Evolutionary conservation across 805 yeast species (phyloP), one percentile per base, ranked within the genome.

Genomic region (Saturnispora diversa): DNA sequence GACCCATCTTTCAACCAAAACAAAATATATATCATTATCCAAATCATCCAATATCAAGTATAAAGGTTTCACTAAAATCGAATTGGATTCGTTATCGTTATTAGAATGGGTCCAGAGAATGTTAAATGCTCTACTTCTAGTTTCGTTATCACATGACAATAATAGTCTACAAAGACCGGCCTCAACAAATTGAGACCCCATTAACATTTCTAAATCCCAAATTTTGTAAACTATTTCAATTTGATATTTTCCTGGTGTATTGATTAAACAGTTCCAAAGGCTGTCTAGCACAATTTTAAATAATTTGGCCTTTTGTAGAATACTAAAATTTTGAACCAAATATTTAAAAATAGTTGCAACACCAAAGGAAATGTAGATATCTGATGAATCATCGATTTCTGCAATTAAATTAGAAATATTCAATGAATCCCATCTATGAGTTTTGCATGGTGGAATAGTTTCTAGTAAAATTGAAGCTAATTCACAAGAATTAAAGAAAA

Each of bases 51-150:
- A 56, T 13, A 84, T 62, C 1, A 84, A 54, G 44, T 77, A 75
- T 5, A 86, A 56, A 0, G 95, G 92, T 46, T 80, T 67, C 6
- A 70, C 62, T 10, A 86, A 58, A 6, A 81, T 59, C 2, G 56
- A 47, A 37, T 69, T 78, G 0, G 60, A 39, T 27, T 77, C 84
- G 32, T 68, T 71, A 28, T 60, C 53, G n/a, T 66, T 58, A 7
- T 60, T 45, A 0, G 90, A 70, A 50, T 84, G 90, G 3, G 69
- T 67, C 97, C 97, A 90, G 5, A 88, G 55, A 7, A 75, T 69
- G 37, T 75, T 69, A 47, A 85, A 72, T 0, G 83, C 80, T 13
- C 64, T 56, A 1, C 80, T 58, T 44, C 77, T 65, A 13, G 66
- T 59, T 16, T 68, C 59, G 26, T 53, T 54, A 6, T 59, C 52